Evolutionary conservation across 805 yeast genomes (phyloP), one percentile per base, ranked within the genome.

Genomic region (Sugiyamaella floridensis): DNA sequence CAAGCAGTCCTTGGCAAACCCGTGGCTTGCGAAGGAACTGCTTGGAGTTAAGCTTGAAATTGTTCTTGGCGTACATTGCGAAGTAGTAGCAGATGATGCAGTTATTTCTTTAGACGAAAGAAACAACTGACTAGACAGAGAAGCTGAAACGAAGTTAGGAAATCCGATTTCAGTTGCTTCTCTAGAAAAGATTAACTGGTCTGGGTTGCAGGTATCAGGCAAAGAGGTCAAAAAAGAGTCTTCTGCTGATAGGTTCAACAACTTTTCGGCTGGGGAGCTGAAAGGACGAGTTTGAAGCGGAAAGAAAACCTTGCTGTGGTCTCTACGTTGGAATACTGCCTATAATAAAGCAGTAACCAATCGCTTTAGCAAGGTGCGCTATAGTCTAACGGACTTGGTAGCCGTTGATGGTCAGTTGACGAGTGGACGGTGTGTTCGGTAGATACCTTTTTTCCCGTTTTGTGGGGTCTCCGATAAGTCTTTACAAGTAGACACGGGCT

Each of bases 171-270:
- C 26, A 26, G 16, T 15, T 43, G 14, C 28, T 43, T 18, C 45
- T 22, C 26, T n/a, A 43, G 12, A 18, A 7, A 22, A 11, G 12
- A 43, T n/a, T 6, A 8, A 14, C 16, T 15, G 26, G 9, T 14
- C 15, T 10, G 45, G 45, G 47, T 45, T 40, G 40, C 37, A 50
- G 20, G 50, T 34, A 50, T 29, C 48, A 41, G 20, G 22, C 50
- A 46, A 45, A 15, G 43, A 50, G 40, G 40, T 42, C 37, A 50
- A 40, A 20, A 44, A 46, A 44, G 47, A 50, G 47, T 46, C 43
- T 32, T 40, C 42, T 29, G 34, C 46, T 15, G 48, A 50, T 45
- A 50, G 41, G 41, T 41, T 45, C 45, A 45, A 46, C 53, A 50
- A 49, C 45, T 49, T 50, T 37, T 28, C 48, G 37, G 37, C 37